A percentile compares a stretch with the other conserved stretches of the same genome.
phyloP scores from a whole-genome alignment of 306 rosid species.

The Rosa multiflora region DNA sequence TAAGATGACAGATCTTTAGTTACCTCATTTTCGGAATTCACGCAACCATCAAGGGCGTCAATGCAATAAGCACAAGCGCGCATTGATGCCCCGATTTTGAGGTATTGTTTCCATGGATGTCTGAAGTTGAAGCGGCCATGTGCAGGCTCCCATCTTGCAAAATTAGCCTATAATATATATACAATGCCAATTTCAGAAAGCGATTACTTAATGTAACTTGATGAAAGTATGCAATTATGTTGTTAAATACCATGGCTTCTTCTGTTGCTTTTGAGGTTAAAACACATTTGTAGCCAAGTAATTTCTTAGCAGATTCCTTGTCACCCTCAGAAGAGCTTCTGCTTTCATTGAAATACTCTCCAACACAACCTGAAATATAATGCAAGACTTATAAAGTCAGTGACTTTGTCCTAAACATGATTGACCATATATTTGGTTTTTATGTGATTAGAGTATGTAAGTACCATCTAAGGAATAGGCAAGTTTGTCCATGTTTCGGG shows the following conservation, averaged over 20 bases:
- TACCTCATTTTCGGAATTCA: conserved; percentile 61
- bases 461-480: conserved; percentile 67
- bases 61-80: conserved; percentile 72
- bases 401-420: background rate
- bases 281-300: conserved; percentile 67
- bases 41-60: conserved; percentile 74
- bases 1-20: background rate
- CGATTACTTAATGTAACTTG: background rate
- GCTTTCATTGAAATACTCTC: conserved; percentile 35
- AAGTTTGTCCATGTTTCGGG: conserved; percentile 67
- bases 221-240: background rate
- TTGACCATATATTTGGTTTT: background rate
- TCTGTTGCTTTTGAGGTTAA: conserved; percentile 62
- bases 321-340: conserved; percentile 21
- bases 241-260: conserved; percentile 57
- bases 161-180: conserved; percentile 56
- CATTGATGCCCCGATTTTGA: conserved; percentile 68
- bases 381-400: background rate
- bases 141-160: conserved; percentile 89
- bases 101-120: conserved; percentile 90
- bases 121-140: conserved; percentile 76
- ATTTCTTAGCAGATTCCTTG: conserved; percentile 33
- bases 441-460: conserved; percentile 5
- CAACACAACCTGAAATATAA: conserved; percentile 51
- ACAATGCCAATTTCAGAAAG: background rate